Percentiles rank a stretch among this genome's conserved stretches.
These are phyloP conservation scores for Yamadazyma atlantica DNA, from an alignment of 1,139 yeast genomes.

Conservation along the genomic window DNA sequence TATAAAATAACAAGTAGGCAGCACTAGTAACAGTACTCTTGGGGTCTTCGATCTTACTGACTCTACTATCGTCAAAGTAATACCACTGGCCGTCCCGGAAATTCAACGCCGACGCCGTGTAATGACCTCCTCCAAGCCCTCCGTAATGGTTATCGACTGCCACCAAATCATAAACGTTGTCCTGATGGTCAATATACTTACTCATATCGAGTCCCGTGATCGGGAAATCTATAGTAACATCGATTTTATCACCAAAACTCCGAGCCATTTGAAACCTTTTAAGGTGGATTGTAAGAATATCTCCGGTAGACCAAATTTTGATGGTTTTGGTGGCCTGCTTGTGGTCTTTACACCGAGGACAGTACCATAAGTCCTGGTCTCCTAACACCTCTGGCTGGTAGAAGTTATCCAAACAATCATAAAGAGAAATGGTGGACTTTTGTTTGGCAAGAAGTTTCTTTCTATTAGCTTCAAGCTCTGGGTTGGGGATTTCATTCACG, in stretches of 20 bases:
- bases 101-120: conserved; percentile 86
- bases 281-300: conserved; percentile 82
- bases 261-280: conserved; percentile 87
- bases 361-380: conserved; percentile 91
- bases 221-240: conserved; percentile 83
- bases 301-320: conserved; percentile 91
- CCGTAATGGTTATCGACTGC: conserved; percentile 97
- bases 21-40: conserved; percentile 69
- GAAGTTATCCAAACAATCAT: conserved; percentile 74
- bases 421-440: conserved; percentile 57
- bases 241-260: conserved; percentile 87
- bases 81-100: conserved; percentile 82
- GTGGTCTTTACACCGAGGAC: conserved; percentile 86
- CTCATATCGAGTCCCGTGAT: conserved; percentile 77
- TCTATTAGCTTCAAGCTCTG: conserved; percentile 50
- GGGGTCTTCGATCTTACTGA: conserved; percentile 57
- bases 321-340: conserved; percentile 89
- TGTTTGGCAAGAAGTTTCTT: conserved; percentile 37
- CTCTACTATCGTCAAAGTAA: conserved; percentile 85
- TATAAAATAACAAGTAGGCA: conserved; percentile 84
- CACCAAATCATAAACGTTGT: conserved; percentile 70
- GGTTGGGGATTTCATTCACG: conserved; percentile 50
- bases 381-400: conserved; percentile 84
- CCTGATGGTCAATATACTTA: conserved; percentile 46
- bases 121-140: conserved; percentile 97